Evolutionary conservation across 192 early-diverging fungal species (phyloP).

Genomic region (Pilobolus umbonatus): DNA sequence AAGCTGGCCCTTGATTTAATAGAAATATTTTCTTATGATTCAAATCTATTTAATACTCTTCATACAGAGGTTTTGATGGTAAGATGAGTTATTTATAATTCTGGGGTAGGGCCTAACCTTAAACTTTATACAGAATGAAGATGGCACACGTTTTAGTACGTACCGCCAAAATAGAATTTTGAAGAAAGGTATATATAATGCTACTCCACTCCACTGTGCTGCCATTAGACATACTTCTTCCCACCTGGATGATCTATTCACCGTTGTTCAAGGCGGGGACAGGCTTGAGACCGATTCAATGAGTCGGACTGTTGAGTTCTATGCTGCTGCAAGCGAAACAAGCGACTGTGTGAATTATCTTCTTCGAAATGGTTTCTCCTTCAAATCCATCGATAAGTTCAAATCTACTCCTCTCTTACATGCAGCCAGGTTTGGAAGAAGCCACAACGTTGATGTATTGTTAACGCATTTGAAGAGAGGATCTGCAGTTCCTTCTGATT

Average conservation of each 20-base stretch:
- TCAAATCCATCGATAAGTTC: slow-evolving; percentile 25
- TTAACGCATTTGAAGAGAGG: slow-evolving; percentile 28
- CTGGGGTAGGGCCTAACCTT: neutral
- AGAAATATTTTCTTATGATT: neutral
- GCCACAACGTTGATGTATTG: slow-evolving; percentile 24
- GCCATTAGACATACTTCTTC: slow-evolving; percentile 41
- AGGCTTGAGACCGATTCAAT: slow-evolving; percentile 34
- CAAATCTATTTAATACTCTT: slow-evolving; percentile 25
- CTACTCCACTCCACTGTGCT: slow-evolving; percentile 44
- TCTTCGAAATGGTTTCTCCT: slow-evolving; percentile 29
- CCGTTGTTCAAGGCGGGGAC: slow-evolving; percentile 27
- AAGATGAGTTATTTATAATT: neutral
- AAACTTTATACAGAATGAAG: slow-evolving; percentile 19
- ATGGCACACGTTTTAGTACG: neutral
- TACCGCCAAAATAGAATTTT: slow-evolving; percentile 25
- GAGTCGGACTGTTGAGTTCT: slow-evolving; percentile 43
- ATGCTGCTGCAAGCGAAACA: slow-evolving; percentile 43
- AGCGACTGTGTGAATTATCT: slow-evolving; percentile 41
- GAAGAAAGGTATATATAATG: slow-evolving; percentile 34
- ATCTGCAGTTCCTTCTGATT: slow-evolving; percentile 12
- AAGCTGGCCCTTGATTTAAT: slow-evolving; percentile 8
- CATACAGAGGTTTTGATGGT: slow-evolving; percentile 23
- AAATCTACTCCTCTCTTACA: slow-evolving; percentile 43
- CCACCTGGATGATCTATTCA: slow-evolving; percentile 33
- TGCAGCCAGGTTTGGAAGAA: slow-evolving; percentile 47